Conservation (phyloP, 2,329 filamentous ascomycete species). For the Penicillium olsonii region DNA sequence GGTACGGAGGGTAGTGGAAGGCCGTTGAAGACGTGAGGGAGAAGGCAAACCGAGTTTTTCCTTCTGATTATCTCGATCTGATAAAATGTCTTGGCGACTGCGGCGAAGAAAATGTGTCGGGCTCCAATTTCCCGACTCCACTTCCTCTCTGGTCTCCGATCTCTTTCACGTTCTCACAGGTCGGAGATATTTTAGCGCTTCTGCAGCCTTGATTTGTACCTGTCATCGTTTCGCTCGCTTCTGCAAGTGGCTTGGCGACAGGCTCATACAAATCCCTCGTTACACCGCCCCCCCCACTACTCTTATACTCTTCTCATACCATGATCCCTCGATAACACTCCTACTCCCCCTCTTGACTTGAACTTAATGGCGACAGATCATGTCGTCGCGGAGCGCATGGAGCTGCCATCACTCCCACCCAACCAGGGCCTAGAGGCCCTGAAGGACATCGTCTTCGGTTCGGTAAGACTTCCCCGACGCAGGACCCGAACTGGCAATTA, state of each 20-base stretch:
- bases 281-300: conserved; percentile 12
- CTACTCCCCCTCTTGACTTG: conserved; percentile 14
- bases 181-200: background rate
- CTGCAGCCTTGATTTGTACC: background rate
- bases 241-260: conserved; percentile 15
- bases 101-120: conserved; percentile 16
- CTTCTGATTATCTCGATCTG: conserved; percentile 42
- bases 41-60: conserved; percentile 11
- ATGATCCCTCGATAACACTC: conserved; percentile 25
- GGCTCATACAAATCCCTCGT: conserved; percentile 23
- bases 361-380: conserved; percentile 40
- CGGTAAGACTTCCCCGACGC: conserved; percentile 54
- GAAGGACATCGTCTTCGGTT: conserved; percentile 87
- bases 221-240: conserved; percentile 7
- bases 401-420: conserved; percentile 41
- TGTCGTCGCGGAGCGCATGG: conserved; percentile 44
- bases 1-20: no score
- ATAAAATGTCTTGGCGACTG: conserved; percentile 43
- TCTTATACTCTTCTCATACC: conserved; percentile 9
- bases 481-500: background rate
- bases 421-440: conserved; percentile 66
- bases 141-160: conserved; percentile 13
- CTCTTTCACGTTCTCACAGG: conserved; percentile 3
- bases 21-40: background rate
- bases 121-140: conserved; percentile 12